These are phyloP conservation scores for Steccherinum ochraceum DNA, from an alignment of 768 basidiomycete species.

Conservation along the genomic window DNA sequence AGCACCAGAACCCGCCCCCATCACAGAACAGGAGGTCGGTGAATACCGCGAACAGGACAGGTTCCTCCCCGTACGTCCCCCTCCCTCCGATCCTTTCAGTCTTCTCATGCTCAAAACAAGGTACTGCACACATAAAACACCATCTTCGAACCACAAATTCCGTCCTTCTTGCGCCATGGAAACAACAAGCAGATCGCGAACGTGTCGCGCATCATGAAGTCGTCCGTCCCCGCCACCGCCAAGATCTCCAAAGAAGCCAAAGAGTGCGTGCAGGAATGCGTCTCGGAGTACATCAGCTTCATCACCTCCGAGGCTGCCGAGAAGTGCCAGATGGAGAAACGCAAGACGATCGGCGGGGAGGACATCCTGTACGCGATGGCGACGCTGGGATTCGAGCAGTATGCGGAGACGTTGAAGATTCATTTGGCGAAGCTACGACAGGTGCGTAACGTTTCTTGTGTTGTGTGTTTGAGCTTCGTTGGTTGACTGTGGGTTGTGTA, in stretches of 20 bases:
- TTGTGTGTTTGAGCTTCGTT: background rate
- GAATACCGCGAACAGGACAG: conserved; percentile 95
- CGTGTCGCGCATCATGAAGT: conserved; percentile 97
- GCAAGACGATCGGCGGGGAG: conserved; percentile 97
- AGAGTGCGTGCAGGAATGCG: conserved; percentile 97
- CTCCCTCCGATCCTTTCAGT: background rate
- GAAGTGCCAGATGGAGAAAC: conserved; percentile 89
- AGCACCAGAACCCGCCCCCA: conserved; percentile 54
- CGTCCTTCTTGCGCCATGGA: too few relatives aligned
- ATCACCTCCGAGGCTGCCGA: conserved; percentile 97
- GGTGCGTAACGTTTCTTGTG: conserved; percentile 30
- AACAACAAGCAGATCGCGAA: conserved; percentile 97
- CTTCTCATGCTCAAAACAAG: conserved; percentile 1
- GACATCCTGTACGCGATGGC: conserved; percentile 96
- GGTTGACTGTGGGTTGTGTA: background rate
- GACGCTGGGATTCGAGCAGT: conserved; percentile 90
- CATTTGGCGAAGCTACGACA: conserved; percentile 87
- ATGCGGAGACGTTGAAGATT: conserved; percentile 87
- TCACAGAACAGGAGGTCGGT: conserved; percentile 90
- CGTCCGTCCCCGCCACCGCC: conserved; percentile 79
- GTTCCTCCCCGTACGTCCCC: conserved; percentile 73
- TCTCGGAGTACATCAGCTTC: conserved; percentile 97
- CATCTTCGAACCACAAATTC: too few relatives aligned
- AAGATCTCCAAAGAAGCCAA: conserved; percentile 99
- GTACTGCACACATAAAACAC: background rate